Evolutionary conservation across 2,329 filamentous ascomycete genomes (phyloP), one percentile per base, ranked within the genome.

Genomic region (Ophiosphaerella narmari): DNA sequence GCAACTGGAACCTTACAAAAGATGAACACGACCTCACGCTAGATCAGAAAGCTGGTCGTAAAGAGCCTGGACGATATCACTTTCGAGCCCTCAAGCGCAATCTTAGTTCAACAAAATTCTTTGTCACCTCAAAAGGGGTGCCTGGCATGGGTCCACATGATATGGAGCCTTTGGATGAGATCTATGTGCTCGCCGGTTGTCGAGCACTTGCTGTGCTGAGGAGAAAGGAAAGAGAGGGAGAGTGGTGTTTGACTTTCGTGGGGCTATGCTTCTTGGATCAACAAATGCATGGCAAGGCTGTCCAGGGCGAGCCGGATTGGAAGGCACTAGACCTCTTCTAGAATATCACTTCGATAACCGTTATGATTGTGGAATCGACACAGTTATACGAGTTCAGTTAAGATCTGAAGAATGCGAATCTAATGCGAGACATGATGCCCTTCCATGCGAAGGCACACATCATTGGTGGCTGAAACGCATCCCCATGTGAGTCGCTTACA

Each of bases 141-240:
- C 43, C 43, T 21, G 43, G 43, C 7, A 45, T 45, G 35, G 43
- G 43, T 7, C 43, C 43, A 21, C 23, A 35, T 31, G 43, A 33
- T 9, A 32, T 45, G 34, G 12, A 21, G 8, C 7, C 32, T 33
- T 14, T 14, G 7, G 43, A 45, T 29, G 35, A 45, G 11, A 16
- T 45, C 6, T 45, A 45, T 33, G 34, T 35, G 8, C 14, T 45
- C 14, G 21, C 31, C 2, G 43, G 43, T 14, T 45, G 43, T 21
- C 29, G 38, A 29, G 43, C 43, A 21, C 32, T 45, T n/a, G 35
- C 38, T 7, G 35, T 45, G 7, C 31, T 45, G 23, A 26, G 43
- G 11, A 24, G 24, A n/a, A 13, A 18, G 8, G 23, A 9, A 39
- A 32, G 32, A 46, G 36, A 45, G 48, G 16, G 38, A n/a, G 18